phyloP scores from a whole-genome alignment of 78 protist genomes.

The Bodo saltans region DNA sequence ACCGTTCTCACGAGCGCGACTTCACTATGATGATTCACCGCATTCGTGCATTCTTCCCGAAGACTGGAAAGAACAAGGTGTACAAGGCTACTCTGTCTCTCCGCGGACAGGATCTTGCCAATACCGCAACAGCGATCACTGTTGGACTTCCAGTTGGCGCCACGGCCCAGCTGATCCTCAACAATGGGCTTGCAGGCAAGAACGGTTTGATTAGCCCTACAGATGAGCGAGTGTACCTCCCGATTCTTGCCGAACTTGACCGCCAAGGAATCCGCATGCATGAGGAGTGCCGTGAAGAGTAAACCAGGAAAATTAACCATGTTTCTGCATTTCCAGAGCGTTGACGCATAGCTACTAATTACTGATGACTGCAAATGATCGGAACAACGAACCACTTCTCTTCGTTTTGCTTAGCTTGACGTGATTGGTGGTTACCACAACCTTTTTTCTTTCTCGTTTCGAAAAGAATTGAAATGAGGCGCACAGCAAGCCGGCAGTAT shows the following conservation, averaged over 20 bases:
- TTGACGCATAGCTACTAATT: too few relatives aligned
- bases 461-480: neutral
- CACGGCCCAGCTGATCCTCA: conserved; percentile 60
- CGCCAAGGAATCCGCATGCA: neutral
- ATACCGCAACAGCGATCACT: conserved; percentile 59
- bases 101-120: neutral
- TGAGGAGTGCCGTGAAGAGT: neutral
- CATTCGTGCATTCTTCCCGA: neutral
- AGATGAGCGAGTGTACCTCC: neutral
- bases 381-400: too few relatives aligned
- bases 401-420: too few relatives aligned
- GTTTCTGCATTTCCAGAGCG: too few relatives aligned
- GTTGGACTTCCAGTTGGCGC: conserved; percentile 77
- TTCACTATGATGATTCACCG: conserved; percentile 33
- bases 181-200: neutral
- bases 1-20: conserved; percentile 23
- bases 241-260: neutral
- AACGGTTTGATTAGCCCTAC: conserved; percentile 3
- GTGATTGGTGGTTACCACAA: too few relatives aligned
- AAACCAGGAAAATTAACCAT: neutral
- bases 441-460: too few relatives aligned
- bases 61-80: neutral
- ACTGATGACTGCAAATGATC: too few relatives aligned
- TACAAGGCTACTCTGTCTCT: neutral
- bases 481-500: neutral